A percentile compares a stretch with the other conserved stretches of the same genome.
phyloP scores from a whole-genome alignment of 1,139 yeast genomes.

The Hemisphaericaspora xylofermentans region DNA sequence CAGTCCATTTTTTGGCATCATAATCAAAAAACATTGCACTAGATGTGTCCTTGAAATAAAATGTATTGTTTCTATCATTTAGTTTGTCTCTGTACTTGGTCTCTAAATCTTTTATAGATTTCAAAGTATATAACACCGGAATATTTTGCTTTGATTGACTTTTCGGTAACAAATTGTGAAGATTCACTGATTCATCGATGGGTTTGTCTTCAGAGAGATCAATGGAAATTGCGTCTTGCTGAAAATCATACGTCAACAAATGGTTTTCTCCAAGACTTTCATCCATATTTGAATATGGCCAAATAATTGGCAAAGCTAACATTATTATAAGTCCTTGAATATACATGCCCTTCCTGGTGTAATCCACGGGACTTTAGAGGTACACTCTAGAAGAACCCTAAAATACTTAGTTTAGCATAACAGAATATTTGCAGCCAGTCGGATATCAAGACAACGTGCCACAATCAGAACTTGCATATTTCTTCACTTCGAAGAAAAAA shows the following conservation, averaged over 20 bases:
- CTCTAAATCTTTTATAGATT: constrained; percentile 10
- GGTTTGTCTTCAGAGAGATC: neutral
- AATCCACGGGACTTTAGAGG: too few species aligned
- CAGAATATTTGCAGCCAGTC: neutral
- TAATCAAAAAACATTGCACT: constrained; percentile 12
- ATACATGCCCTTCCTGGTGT: neutral
- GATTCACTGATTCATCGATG: neutral
- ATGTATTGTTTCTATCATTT: constrained; percentile 7
- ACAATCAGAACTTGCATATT: too few species aligned
- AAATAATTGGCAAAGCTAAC: neutral
- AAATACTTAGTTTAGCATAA: neutral
- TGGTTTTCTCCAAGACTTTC: neutral
- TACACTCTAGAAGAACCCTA: too few species aligned
- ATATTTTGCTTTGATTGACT: neutral
- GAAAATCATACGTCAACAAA: neutral
- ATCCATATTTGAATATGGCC: neutral
- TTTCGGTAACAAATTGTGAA: neutral
- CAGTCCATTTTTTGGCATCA: constrained; percentile 8
- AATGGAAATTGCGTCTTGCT: neutral
- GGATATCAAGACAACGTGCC: too few species aligned
- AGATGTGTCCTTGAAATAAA: constrained; percentile 12
- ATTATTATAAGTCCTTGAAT: neutral
- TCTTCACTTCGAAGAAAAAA: too few species aligned
- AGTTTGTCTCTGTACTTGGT: constrained; percentile 10
- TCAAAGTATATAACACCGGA: constrained; percentile 7